Evolutionary conservation across 805 yeast species (phyloP).

Genomic region (Nakazawaea ernobii): DNA sequence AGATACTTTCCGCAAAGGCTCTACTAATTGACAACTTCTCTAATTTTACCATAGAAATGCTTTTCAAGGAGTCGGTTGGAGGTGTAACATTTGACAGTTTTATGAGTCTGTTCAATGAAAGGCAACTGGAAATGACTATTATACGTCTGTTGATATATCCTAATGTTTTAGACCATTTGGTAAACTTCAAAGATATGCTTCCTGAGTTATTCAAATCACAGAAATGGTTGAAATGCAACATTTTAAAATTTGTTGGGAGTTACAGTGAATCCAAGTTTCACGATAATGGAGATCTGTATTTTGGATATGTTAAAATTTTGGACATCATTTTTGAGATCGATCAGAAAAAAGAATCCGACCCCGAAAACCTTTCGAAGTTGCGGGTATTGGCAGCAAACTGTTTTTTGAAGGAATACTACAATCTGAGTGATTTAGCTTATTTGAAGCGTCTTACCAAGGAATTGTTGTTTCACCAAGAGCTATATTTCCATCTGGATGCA

Average conservation of each 20-base stretch:
- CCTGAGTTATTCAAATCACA: slow-evolving; percentile 15
- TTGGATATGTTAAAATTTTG: background rate
- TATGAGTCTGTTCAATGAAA: background rate
- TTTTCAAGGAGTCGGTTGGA: slow-evolving; percentile 2
- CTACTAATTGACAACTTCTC: background rate
- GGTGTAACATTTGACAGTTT: background rate
- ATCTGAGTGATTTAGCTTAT: background rate
- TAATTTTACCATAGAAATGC: slow-evolving; percentile 3
- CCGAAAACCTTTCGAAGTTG: background rate
- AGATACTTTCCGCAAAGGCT: background rate
- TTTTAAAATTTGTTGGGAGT: slow-evolving; percentile 16
- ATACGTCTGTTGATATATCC: slow-evolving; percentile 21
- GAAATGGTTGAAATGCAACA: slow-evolving; percentile 29
- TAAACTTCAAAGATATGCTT: slow-evolving; percentile 18
- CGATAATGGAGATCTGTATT: background rate
- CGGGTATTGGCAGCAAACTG: background rate
- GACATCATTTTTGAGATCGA: background rate
- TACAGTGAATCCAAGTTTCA: background rate
- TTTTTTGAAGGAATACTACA: background rate
- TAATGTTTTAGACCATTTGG: slow-evolving; percentile 22
- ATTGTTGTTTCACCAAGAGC: slow-evolving; percentile 25
- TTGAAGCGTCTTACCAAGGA: slow-evolving; percentile 12
- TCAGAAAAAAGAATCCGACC: background rate
- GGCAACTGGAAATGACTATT: background rate
- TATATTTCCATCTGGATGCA: slow-evolving; percentile 22